Conservation (phyloP, 208 protist species). For the Herpetomonas tarakana region DNA sequence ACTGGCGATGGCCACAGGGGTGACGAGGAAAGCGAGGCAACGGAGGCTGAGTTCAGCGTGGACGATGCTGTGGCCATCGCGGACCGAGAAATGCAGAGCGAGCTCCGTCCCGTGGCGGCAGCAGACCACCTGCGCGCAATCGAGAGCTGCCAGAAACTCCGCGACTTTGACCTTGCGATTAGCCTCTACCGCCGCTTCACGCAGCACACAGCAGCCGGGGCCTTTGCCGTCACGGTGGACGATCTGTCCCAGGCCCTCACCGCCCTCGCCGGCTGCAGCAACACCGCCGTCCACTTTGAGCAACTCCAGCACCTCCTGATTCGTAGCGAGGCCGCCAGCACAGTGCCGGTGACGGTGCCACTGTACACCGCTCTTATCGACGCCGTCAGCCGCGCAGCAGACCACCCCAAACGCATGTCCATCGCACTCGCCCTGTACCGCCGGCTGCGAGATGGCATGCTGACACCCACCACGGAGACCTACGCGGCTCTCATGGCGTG, state of each 20-base stretch:
- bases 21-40: conserved; percentile 10
- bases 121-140: conserved; percentile 71
- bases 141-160: conserved; percentile 38
- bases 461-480: conserved; percentile 48
- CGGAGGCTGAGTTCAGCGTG: conserved; percentile 35
- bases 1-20: neutral
- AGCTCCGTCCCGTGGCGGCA: conserved; percentile 40
- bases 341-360: conserved; percentile 65
- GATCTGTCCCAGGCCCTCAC: conserved; percentile 45
- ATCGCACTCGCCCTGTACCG: conserved; percentile 80
- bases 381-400: conserved; percentile 49
- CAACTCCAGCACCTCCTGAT: conserved; percentile 58
- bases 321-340: conserved; percentile 36
- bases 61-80: conserved; percentile 56
- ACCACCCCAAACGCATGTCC: conserved; percentile 53
- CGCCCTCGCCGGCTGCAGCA: conserved; percentile 44
- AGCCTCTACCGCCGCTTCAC: conserved; percentile 72
- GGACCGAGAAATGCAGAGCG: conserved; percentile 40
- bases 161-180: conserved; percentile 59
- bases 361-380: conserved; percentile 79
- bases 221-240: conserved; percentile 23
- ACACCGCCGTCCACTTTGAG: conserved; percentile 49
- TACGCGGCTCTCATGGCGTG: conserved; percentile 81
- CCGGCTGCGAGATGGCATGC: conserved; percentile 54
- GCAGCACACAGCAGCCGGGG: conserved; percentile 37